Conservation (phyloP, 2,329 filamentous ascomycete species). For the Ophiostoma fasciatum region DNA sequence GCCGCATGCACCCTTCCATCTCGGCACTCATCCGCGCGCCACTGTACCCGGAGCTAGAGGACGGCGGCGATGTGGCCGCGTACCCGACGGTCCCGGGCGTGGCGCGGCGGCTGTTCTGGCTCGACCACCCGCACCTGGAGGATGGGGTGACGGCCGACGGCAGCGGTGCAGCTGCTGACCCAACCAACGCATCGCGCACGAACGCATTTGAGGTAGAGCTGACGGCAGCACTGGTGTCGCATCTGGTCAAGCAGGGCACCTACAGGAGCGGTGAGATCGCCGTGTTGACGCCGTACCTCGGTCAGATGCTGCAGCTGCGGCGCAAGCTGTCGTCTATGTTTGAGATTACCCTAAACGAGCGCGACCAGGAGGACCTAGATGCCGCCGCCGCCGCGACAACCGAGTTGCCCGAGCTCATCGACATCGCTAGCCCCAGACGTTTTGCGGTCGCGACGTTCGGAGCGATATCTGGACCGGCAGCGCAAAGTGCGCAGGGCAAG, state of each 20-base stretch:
- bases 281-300: constrained; percentile 51
- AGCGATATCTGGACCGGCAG: too few relatives aligned
- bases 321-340: constrained; percentile 23
- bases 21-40: constrained; percentile 40
- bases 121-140: constrained; percentile 41
- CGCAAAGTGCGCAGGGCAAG: too few relatives aligned
- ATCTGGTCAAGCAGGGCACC: constrained; percentile 48
- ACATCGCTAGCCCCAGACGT: too few relatives aligned
- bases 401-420: constrained; percentile 17
- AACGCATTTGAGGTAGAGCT: constrained; percentile 51
- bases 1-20: constrained; percentile 51
- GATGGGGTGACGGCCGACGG: constrained; percentile 19
- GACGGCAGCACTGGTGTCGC: constrained; percentile 44
- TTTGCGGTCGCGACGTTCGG: too few relatives aligned
- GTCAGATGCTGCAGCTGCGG: constrained; percentile 39
- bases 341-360: constrained; percentile 48
- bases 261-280: constrained; percentile 50
- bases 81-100: constrained; percentile 39
- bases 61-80: constrained; percentile 24
- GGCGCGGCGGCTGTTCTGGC: constrained; percentile 40
- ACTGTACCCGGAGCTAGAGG: constrained; percentile 40
- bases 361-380: constrained; percentile 40
- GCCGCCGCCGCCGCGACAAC: constrained; percentile 19
- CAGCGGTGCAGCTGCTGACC: neutral
- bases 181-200: constrained; percentile 27